These are phyloP conservation scores for Globisporangium middletonii DNA, from an alignment of 352 stramenopile genomes.

Conservation along the genomic window DNA sequence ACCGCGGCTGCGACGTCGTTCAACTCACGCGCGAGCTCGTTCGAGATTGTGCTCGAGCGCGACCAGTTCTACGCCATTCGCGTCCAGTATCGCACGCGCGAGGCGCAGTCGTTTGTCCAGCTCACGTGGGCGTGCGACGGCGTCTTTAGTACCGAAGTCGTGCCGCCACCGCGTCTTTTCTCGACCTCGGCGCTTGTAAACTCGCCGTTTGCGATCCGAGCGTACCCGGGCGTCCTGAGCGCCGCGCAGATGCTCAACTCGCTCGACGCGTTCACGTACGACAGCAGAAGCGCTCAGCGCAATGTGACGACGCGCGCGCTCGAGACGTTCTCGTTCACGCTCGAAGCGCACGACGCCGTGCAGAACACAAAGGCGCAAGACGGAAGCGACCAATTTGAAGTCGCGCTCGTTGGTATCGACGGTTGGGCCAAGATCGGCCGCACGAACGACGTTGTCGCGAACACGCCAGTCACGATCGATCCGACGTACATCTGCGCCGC, in stretches of 20 bases:
- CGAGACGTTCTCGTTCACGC: slow-evolving; percentile 51
- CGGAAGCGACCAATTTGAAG: slow-evolving; percentile 73
- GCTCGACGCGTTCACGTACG: slow-evolving; percentile 36
- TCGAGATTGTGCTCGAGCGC: slow-evolving; percentile 17
- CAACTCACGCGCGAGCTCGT: slow-evolving; percentile 8
- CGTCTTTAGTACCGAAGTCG: slow-evolving; percentile 8
- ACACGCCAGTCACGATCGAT: slow-evolving; percentile 30
- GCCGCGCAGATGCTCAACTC: slow-evolving; percentile 47
- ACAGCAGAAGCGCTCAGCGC: slow-evolving; percentile 15
- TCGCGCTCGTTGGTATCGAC: slow-evolving; percentile 69
- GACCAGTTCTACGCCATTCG: slow-evolving; percentile 70
- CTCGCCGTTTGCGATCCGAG: slow-evolving; percentile 52
- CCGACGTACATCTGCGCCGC: slow-evolving; percentile 43
- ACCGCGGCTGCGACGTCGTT: neutral
- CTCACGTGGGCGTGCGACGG: slow-evolving; percentile 69
- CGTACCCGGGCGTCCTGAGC: slow-evolving; percentile 76
- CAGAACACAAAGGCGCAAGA: slow-evolving; percentile 86
- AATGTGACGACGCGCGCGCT: slow-evolving; percentile 35
- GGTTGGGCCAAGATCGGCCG: slow-evolving; percentile 87
- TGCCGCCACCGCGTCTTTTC: slow-evolving; percentile 30
- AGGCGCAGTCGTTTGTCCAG: slow-evolving; percentile 77
- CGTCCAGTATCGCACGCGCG: slow-evolving; percentile 80
- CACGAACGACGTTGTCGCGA: slow-evolving; percentile 66
- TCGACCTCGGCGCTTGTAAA: slow-evolving; percentile 30
- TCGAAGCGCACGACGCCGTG: slow-evolving; percentile 74